Conservation (phyloP, 2,329 filamentous ascomycete genomes). For the Colletotrichum sp. region DNA sequence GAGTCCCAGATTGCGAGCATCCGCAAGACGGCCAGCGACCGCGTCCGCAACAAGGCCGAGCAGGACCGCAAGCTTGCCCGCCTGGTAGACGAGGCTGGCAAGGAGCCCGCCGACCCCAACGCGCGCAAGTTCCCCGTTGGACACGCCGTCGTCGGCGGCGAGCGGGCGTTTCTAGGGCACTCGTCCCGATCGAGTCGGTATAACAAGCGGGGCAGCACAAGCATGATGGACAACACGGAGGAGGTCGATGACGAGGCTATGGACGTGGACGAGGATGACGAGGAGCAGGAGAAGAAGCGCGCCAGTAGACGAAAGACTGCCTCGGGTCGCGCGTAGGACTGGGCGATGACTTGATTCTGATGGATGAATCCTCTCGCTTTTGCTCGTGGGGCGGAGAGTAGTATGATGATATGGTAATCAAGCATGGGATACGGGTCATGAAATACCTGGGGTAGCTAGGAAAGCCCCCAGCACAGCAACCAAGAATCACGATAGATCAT, state of each 20-base stretch:
- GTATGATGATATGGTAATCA: neutral
- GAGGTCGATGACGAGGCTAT: slow-evolving; percentile 54
- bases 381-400: neutral
- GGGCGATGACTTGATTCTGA: neutral
- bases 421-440: neutral
- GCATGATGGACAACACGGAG: slow-evolving; percentile 48
- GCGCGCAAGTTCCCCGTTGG: slow-evolving; percentile 23
- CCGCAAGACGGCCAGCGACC: slow-evolving; percentile 59
- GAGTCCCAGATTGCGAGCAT: slow-evolving; percentile 77
- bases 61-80: slow-evolving; percentile 54
- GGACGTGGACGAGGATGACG: slow-evolving; percentile 60
- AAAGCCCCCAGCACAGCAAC: neutral
- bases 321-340: slow-evolving; percentile 29
- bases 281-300: slow-evolving; percentile 53
- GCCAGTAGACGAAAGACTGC: slow-evolving; percentile 58
- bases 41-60: slow-evolving; percentile 54
- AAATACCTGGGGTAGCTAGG: neutral
- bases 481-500: slow-evolving; percentile 8
- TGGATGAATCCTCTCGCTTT: neutral
- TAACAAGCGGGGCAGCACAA: slow-evolving; percentile 21
- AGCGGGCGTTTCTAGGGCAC: slow-evolving; percentile 17
- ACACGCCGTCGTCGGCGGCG: neutral
- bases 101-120: slow-evolving; percentile 27
- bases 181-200: slow-evolving; percentile 27
- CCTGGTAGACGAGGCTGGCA: slow-evolving; percentile 51